Evolutionary conservation across 805 yeast genomes (phyloP).

Genomic region (Starmera caribaea): DNA sequence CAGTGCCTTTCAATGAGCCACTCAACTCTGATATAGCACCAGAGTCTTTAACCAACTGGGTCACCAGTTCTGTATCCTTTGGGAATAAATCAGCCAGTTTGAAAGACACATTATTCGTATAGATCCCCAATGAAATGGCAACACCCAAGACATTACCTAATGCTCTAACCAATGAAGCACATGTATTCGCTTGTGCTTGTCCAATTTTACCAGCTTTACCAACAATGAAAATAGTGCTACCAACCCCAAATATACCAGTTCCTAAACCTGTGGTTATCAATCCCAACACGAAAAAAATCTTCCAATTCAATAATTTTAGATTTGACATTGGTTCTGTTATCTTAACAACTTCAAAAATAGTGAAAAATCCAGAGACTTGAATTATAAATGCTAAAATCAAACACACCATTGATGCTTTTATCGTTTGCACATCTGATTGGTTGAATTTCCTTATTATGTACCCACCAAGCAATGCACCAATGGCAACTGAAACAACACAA

Average conservation of each 20-base stretch:
- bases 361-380: slow-evolving; percentile 12
- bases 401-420: slow-evolving; percentile 12
- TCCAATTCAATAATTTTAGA: no score
- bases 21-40: slow-evolving; percentile 4
- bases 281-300: slow-evolving; percentile 17
- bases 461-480: slow-evolving; percentile 32
- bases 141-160: slow-evolving; percentile 35
- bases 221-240: slow-evolving; percentile 28
- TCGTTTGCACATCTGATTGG: slow-evolving; percentile 13
- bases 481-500: slow-evolving; percentile 28
- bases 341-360: slow-evolving; percentile 4
- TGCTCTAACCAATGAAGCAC: slow-evolving; percentile 33
- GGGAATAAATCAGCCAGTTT: slow-evolving; percentile 20
- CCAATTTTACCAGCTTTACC: slow-evolving; percentile 31
- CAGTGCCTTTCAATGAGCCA: not conserved
- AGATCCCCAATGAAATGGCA: slow-evolving; percentile 26
- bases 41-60: slow-evolving; percentile 10
- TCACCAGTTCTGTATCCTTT: not conserved
- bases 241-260: slow-evolving; percentile 31
- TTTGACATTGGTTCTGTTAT: slow-evolving; percentile 9
- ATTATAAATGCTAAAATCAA: slow-evolving; percentile 9
- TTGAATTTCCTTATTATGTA: slow-evolving; percentile 18
- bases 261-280: slow-evolving; percentile 26
- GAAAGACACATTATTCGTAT: slow-evolving; percentile 18
- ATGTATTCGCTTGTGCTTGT: slow-evolving; percentile 36